Evolutionary conservation across 306 rosid genomes (phyloP).

Genomic region (Sindora glabra): DNA sequence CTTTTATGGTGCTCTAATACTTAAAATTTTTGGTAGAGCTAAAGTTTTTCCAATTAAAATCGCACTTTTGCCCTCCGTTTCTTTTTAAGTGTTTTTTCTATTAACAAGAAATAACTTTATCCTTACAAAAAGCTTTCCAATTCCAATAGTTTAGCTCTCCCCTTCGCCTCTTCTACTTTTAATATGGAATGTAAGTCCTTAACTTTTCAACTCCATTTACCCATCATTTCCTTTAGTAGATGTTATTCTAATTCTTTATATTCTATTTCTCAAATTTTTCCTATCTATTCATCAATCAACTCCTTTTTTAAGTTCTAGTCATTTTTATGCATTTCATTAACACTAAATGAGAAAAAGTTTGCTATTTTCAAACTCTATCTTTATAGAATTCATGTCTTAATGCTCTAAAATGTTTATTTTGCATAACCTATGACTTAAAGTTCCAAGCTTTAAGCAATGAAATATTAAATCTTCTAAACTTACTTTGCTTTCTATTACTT

Average conservation of each 20-base stretch:
- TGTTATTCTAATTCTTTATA: too few relatives aligned
- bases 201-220: constrained; percentile 7
- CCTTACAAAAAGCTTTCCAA: neutral
- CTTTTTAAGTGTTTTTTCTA: constrained; percentile 26
- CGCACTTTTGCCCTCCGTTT: constrained; percentile 18
- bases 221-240: constrained; percentile 7
- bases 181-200: constrained; percentile 21
- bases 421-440: constrained; percentile 20
- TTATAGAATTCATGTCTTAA: constrained; percentile 17
- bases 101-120: constrained; percentile 22
- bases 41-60: constrained; percentile 42
- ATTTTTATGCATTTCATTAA: constrained; percentile 1
- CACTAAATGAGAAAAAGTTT: constrained; percentile 13
- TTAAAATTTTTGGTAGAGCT: too few relatives aligned
- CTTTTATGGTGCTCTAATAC: too few relatives aligned
- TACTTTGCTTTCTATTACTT: constrained; percentile 25
- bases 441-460: constrained; percentile 10
- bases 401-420: constrained; percentile 11
- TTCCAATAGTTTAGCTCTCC: constrained; percentile 4
- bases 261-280: neutral
- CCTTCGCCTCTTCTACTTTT: neutral
- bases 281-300: neutral
- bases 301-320: constrained; percentile 5
- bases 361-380: constrained; percentile 25
- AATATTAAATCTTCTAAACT: neutral